Conservation (phyloP, 2,329 filamentous ascomycete species). For the Curvularia verruculosa region DNA sequence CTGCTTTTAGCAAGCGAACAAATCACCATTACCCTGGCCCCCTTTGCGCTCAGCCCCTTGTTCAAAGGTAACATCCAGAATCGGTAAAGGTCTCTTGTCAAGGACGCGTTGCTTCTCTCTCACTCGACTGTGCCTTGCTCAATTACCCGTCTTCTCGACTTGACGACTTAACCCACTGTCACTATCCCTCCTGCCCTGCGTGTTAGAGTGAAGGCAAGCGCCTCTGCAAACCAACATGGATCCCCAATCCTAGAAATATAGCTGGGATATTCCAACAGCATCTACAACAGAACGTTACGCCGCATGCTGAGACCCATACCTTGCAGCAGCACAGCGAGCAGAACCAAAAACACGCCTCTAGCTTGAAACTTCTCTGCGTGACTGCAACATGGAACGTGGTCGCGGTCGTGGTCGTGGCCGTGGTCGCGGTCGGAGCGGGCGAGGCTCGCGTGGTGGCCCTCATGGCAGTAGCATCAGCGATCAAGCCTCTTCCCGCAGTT, state of each 20-base stretch:
- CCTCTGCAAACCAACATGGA: background rate
- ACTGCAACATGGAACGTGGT: constrained; percentile 18
- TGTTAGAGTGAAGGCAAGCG: background rate
- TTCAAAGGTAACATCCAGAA: background rate
- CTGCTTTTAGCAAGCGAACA: background rate
- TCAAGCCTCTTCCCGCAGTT: constrained; percentile 23
- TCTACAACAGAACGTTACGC: background rate
- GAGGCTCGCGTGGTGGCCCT: constrained; percentile 14
- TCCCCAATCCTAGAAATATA: background rate
- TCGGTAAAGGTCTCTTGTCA: background rate
- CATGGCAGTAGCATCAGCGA: constrained; percentile 14
- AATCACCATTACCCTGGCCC: background rate
- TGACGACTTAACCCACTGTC: background rate
- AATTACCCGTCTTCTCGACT: background rate
- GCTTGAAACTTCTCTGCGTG: background rate
- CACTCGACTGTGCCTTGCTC: background rate
- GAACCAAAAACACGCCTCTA: constrained; percentile 10
- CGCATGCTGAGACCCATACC: background rate
- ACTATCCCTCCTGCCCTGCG: background rate
- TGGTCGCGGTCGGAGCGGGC: constrained; percentile 5
- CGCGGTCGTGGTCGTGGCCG: constrained; percentile 7
- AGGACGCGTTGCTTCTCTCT: background rate
- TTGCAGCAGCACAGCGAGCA: constrained; percentile 2
- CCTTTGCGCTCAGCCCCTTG: background rate
- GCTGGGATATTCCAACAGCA: background rate